Conservation (phyloP, 2,329 filamentous ascomycete genomes). For the Fusarium sp. region DNA sequence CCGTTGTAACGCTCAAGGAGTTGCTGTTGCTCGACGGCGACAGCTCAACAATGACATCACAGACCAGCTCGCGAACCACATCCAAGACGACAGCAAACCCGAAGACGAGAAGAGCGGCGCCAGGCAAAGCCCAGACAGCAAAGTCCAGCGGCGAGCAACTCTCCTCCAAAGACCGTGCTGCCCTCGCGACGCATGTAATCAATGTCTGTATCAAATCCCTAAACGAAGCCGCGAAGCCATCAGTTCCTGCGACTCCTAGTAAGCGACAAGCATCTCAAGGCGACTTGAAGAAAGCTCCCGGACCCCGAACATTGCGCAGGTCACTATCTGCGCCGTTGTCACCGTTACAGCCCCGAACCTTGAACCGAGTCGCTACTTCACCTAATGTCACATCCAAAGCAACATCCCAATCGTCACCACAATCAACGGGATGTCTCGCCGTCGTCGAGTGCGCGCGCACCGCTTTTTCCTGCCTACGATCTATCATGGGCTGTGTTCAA, state of each 20-base stretch:
- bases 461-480: conserved; percentile 73
- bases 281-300: conserved; percentile 49
- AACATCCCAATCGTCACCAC: conserved; percentile 44
- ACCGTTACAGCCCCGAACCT: conserved; percentile 69
- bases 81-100: conserved; percentile 45
- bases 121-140: conserved; percentile 9
- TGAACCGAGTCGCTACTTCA: conserved; percentile 70
- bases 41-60: conserved; percentile 39
- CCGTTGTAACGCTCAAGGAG: conserved; percentile 60
- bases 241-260: conserved; percentile 48
- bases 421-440: conserved; percentile 62
- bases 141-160: conserved; percentile 43
- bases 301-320: conserved; percentile 60
- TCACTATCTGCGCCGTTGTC: conserved; percentile 69
- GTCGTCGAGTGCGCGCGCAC: conserved; percentile 75
- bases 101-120: conserved; percentile 40
- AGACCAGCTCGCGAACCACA: conserved; percentile 41
- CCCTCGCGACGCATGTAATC: conserved; percentile 77
- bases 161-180: conserved; percentile 66
- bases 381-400: conserved; percentile 54
- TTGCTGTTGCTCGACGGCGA: conserved; percentile 55
- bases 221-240: conserved; percentile 70
- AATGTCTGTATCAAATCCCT: conserved; percentile 77
- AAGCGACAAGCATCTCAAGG: conserved; percentile 51
- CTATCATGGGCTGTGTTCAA: conserved; percentile 64